Conservation (phyloP, 2,329 filamentous ascomycete genomes). For the Coniella lustricola region DNA sequence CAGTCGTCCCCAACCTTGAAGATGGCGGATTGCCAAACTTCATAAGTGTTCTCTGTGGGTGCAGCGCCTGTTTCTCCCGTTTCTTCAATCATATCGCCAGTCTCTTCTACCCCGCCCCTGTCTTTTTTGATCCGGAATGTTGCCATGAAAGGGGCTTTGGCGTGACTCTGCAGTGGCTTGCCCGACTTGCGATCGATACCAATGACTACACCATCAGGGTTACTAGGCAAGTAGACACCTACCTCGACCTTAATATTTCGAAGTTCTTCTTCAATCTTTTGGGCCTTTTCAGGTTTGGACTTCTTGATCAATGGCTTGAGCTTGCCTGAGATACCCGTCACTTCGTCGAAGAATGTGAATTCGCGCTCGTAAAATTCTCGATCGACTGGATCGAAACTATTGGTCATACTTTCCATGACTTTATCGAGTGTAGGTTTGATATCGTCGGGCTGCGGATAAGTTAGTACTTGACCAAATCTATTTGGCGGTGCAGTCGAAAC, state of each 20-base stretch:
- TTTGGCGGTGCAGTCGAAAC: background rate
- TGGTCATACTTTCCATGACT: conserved; percentile 77
- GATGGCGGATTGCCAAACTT: conserved; percentile 98
- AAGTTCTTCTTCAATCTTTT: conserved; percentile 97
- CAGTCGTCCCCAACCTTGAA: conserved; percentile 99
- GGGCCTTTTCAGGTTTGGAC: conserved; percentile 93
- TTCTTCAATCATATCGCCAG: conserved; percentile 45
- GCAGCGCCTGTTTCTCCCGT: conserved; percentile 30
- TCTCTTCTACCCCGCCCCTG: conserved; percentile 42
- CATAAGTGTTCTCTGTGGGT: conserved; percentile 55
- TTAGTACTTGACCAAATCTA: conserved; percentile 16
- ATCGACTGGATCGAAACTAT: conserved; percentile 73
- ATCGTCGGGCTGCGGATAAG: conserved; percentile 59
- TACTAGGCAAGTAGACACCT: conserved; percentile 93
- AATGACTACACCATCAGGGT: conserved; percentile 93
- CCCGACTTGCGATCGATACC: conserved; percentile 97
- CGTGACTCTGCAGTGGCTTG: conserved; percentile 94
- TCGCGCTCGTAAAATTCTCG: conserved; percentile 86
- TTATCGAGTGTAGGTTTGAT: conserved; percentile 91
- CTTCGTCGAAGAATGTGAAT: conserved; percentile 96
- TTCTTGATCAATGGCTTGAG: conserved; percentile 87
- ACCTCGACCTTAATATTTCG: conserved; percentile 96
- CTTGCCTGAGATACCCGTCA: conserved; percentile 92
- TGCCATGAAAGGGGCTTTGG: conserved; percentile 98
- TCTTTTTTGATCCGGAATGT: conserved; percentile 94